Conservation (phyloP, 768 basidiomycete genomes). For the Cytidiella melzeri region DNA sequence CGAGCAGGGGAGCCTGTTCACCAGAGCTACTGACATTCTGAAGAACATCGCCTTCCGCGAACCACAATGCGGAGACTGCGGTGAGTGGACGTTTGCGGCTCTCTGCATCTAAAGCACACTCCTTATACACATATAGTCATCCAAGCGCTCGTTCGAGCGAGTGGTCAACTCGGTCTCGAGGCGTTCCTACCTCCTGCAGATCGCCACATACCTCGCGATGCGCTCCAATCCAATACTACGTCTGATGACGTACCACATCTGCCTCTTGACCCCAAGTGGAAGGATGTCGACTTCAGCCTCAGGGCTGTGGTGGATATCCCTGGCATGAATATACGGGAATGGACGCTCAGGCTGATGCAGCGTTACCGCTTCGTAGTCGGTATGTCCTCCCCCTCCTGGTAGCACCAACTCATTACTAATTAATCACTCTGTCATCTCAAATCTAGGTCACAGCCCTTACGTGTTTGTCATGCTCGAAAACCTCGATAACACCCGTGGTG, state of each 20-base stretch:
- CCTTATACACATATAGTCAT: constrained; percentile 2
- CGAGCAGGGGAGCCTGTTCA: constrained; percentile 6
- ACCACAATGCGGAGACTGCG: constrained; percentile 32
- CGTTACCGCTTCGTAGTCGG: constrained; percentile 13
- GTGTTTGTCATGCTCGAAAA: constrained; percentile 13
- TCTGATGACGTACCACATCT: constrained; percentile 5
- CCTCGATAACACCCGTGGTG: constrained; percentile 10
- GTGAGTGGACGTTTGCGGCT: constrained; percentile 10
- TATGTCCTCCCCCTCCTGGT: background rate
- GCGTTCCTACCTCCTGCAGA: constrained; percentile 10
- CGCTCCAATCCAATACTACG: background rate
- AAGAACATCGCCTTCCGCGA: constrained; percentile 28
- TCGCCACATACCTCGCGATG: background rate
- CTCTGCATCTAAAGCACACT: background rate
- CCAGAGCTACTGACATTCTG: constrained; percentile 25
- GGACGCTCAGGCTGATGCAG: constrained; percentile 14
- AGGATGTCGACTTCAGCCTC: constrained; percentile 9
- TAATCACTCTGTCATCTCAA: background rate
- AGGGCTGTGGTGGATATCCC: constrained; percentile 2
- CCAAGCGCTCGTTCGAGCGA: constrained; percentile 8
- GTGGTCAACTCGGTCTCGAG: constrained; percentile 10
- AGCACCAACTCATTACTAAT: background rate
- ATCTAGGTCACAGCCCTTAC: constrained; percentile 9
- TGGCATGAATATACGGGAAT: constrained; percentile 8
- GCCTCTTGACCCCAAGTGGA: constrained; percentile 3